phyloP scores from a whole-genome alignment of 768 basidiomycete genomes.

The Lactarius sanguifluus region DNA sequence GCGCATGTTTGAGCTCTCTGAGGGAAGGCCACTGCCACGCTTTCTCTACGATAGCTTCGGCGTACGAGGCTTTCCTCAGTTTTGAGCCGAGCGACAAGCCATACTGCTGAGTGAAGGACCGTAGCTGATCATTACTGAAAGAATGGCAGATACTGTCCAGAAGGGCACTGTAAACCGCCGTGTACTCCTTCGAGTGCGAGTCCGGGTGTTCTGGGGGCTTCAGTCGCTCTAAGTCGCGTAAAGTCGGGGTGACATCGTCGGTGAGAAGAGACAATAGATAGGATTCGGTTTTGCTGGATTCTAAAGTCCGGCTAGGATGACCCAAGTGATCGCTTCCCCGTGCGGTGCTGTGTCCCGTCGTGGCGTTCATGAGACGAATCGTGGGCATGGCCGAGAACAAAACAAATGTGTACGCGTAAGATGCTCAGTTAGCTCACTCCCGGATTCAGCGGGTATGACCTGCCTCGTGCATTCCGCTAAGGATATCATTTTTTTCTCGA shows the following conservation, averaged over 20 bases:
- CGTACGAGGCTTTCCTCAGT: slow-evolving; percentile 42
- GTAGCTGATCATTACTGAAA: slow-evolving; percentile 64
- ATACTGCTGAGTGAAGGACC: slow-evolving; percentile 51
- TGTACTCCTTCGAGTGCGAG: slow-evolving; percentile 48
- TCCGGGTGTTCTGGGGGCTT: slow-evolving; percentile 45
- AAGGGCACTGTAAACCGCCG: slow-evolving; percentile 51
- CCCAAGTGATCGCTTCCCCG: background rate
- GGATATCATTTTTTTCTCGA: too few species aligned
- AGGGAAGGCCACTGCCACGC: slow-evolving; percentile 71
- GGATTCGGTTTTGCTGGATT: slow-evolving; percentile 50
- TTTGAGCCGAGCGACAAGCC: slow-evolving; percentile 36
- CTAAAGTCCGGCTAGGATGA: slow-evolving; percentile 34
- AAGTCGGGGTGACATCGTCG: slow-evolving; percentile 47
- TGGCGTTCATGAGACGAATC: too few species aligned
- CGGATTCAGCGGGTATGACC: too few species aligned
- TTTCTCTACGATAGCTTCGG: slow-evolving; percentile 57
- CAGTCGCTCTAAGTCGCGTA: slow-evolving; percentile 61
- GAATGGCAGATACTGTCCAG: slow-evolving; percentile 54
- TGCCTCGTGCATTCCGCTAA: too few species aligned
- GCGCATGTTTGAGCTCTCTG: slow-evolving; percentile 48
- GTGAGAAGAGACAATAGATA: slow-evolving; percentile 55
- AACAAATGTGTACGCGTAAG: too few species aligned
- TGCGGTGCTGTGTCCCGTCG: background rate
- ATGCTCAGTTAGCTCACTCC: too few species aligned
- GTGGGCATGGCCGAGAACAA: too few species aligned